Evolutionary conservation across 306 rosid species (phyloP).

Genomic region (Quillaja saponaria): DNA sequence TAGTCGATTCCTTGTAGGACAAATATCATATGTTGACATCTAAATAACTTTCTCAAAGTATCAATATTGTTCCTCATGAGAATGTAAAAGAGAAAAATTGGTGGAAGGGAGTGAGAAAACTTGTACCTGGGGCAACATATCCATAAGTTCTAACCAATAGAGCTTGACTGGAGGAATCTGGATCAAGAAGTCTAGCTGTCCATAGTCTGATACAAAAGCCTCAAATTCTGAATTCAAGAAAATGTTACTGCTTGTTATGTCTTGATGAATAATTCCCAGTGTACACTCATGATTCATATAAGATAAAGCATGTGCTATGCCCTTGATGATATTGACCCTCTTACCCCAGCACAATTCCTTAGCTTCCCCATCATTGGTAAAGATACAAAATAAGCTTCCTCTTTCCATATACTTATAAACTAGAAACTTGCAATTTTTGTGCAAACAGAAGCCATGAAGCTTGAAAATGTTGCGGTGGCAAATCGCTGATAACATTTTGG

Average conservation of each 20-base stretch:
- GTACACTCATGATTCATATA: conserved; percentile 30
- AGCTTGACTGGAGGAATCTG: no score
- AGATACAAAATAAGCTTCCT: conserved; percentile 14
- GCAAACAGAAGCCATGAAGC: conserved; percentile 28
- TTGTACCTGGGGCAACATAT: conserved; percentile 21
- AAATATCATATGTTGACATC: no score
- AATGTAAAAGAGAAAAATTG: no score
- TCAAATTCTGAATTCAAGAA: conserved; percentile 6
- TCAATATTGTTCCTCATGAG: no score
- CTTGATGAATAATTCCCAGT: conserved; percentile 18
- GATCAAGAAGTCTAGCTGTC: not conserved
- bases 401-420: conserved; percentile 31
- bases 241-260: conserved; percentile 24
- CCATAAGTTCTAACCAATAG: not conserved
- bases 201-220: conserved; percentile 17
- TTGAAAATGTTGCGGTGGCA: conserved; percentile 11
- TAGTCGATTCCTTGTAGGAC: no score
- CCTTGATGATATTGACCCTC: conserved; percentile 15
- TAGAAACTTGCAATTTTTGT: conserved; percentile 22
- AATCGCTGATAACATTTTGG: conserved; percentile 10
- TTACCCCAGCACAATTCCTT: conserved; percentile 13
- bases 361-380: conserved; percentile 9
- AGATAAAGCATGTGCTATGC: conserved; percentile 6
- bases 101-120: not conserved
- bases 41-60: no score